A percentile compares a stretch with the other conserved stretches of the same genome.
These are phyloP conservation scores for Daldinia vernicosa DNA, from an alignment of 495 filamentous ascomycete genomes.

Conservation along the genomic window DNA sequence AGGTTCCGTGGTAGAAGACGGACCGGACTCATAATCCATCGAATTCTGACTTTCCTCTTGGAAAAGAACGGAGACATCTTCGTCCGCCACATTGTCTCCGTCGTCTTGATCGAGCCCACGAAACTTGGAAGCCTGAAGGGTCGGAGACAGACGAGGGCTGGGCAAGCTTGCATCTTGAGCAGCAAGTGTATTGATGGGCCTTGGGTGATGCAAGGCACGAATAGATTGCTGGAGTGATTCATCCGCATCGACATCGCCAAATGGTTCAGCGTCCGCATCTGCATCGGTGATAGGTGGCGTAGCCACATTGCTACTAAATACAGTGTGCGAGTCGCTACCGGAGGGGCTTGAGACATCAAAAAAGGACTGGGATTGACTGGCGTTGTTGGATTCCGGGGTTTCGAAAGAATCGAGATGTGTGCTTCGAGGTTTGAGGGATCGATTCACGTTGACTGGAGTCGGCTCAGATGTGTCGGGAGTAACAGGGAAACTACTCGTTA, in stretches of 20 bases:
- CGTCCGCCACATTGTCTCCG: constrained; percentile 49
- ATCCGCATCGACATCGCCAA: constrained; percentile 58
- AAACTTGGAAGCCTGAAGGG: constrained; percentile 79
- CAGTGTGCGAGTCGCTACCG: constrained; percentile 55
- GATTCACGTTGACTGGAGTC: constrained; percentile 32
- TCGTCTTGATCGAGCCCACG: constrained; percentile 50
- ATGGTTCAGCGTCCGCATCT: constrained; percentile 62
- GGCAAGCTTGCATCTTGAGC: constrained; percentile 91
- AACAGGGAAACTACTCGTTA: constrained; percentile 51
- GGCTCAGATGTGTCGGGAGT: constrained; percentile 60
- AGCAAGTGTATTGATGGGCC: constrained; percentile 68
- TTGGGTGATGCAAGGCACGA: constrained; percentile 48
- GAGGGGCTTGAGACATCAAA: constrained; percentile 58
- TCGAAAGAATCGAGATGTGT: constrained; percentile 49
- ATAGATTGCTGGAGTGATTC: constrained; percentile 53
- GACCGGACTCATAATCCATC: constrained; percentile 35
- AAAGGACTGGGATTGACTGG: constrained; percentile 58
- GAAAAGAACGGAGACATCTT: constrained; percentile 42
- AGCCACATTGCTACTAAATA: constrained; percentile 62
- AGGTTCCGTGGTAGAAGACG: constrained; percentile 27
- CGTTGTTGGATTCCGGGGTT: constrained; percentile 48
- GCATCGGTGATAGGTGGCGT: constrained; percentile 66
- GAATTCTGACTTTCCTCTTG: constrained; percentile 35
- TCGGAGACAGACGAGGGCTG: constrained; percentile 93
- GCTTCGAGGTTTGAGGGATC: constrained; percentile 46